Base-by-base conservation (phyloP, 352 stramenopile species). In the Achlya hypogyna region DNA sequence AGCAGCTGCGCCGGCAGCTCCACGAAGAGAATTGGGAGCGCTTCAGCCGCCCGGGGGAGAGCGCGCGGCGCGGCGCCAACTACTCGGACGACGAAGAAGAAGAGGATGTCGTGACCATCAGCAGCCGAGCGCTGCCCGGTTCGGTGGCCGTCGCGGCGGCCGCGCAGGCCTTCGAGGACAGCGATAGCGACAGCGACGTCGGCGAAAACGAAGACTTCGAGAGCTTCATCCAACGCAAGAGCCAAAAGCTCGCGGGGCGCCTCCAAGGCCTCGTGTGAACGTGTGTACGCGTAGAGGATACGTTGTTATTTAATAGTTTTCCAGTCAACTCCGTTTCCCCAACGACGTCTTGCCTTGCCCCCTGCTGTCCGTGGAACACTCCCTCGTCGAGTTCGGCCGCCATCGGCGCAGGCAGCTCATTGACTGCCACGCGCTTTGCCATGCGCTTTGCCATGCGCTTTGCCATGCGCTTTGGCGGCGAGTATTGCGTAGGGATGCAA, bases 21-120 rank as follows among this genome's bases (percentile, higher is more conserved):
- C 38, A 67, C 32, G 60, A 67, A 67, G 60, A 49, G 14, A 58
- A 58, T 27, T 67, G 60, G 60, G 60, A 67, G 16, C 60, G 60
- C 31, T 56, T 27, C 49, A 56, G 25, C 31, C 49, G 49, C 25
- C 49, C 49, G 31, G 49, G 49, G 12, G 49, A 56, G 31, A 56
- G 49, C 51, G 43, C 43, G 31, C 34, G 18, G n/a, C 23, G 28
- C 9, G 60, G 42, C 28, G n/a, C 14, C 8, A 27, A 16, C 45
- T 3, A 53, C 25, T 47, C 28, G 27, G 29, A 64, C 42, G 56
- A 64, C 10, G 29, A 51, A 0, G 56, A 64, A n/a, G 56, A 64
- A n/a, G 42, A 64, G 12, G 27, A 45, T 18, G 38, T 45, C 12
- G 38, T 45, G 38, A 45, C 38, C 2, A 45, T 45, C 38, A n/a